Base-by-base conservation (phyloP, 345 rosid genomes). In the Hevea brasiliensis region DNA sequence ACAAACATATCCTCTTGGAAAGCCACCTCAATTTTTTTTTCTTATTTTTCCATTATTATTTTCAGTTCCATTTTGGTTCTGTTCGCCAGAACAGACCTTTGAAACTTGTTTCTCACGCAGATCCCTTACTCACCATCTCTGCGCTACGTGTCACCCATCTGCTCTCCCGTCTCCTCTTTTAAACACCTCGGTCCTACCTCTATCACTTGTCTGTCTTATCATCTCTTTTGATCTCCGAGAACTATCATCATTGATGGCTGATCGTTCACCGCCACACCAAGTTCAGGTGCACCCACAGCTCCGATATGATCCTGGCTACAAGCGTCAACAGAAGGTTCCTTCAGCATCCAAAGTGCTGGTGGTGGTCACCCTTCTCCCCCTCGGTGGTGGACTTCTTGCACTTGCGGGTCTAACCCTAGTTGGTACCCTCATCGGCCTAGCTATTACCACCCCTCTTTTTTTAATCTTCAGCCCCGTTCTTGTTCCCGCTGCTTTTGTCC, bases 381-480 rank as follows among this genome's bases (percentile, higher is more conserved):
- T 84, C 0, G 85, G 87, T 0, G 89, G 87, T 35, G 66, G 84
- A 14, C 75, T 86, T 12, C 83, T 88, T 15, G 72, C 75, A 1
- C 78, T 89, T n/a, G 77, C 89, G 1, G 86, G 88, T 18, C 54
- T 87, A 63, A 84, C 83, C 54, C 56, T 89, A 20, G 80, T 75
- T 0, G 86, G 84, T 26, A 80, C 88, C 0, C 81, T 87, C 57
- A 69, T 80, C 12, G 87, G 86, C 2, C 68, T 87, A 7, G 61
- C 83, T 17, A 15, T 84, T 2, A 48, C 85, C 18, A 23, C 81
- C 17, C 90, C 90, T 1, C 65, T 89, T 4, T 89, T 89, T 63
- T 56, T 87, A n/a, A 61, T 89, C 65, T 89, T 84, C 72, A 84
- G 89, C 72, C 90, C 90, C 21, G 84, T 89, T 58, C 70, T 89